phyloP scores from a whole-genome alignment of 345 rosid genomes.

The Populus euphratica region DNA sequence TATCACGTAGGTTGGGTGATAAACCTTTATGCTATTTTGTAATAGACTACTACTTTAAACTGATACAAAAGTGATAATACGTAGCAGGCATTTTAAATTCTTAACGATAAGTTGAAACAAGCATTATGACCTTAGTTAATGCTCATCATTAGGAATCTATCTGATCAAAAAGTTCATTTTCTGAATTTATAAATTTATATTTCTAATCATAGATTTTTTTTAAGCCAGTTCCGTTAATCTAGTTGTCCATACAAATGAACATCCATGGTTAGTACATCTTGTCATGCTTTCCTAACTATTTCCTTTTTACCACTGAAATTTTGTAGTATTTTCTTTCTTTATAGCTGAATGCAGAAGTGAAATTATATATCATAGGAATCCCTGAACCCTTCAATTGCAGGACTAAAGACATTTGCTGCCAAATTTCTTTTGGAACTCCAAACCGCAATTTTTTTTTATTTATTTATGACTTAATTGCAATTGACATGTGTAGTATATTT shows the following conservation, averaged over 20 bases:
- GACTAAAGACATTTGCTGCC: neutral
- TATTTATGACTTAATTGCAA: neutral
- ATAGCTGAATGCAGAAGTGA: neutral
- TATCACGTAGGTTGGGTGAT: no score
- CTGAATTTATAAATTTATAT: neutral
- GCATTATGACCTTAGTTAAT: neutral
- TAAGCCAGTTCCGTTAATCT: no score
- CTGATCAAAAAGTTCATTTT: neutral
- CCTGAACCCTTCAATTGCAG: neutral
- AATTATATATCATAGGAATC: neutral
- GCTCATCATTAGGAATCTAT: neutral
- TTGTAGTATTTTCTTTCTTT: no score
- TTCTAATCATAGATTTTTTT: no score
- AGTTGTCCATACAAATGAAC: no score
- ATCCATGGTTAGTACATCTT: no score
- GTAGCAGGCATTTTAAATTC: neutral
- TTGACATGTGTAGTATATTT: constrained; percentile 51
- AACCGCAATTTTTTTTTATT: neutral
- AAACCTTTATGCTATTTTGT: neutral
- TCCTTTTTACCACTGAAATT: no score
- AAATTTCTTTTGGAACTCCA: neutral
- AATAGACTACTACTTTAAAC: neutral
- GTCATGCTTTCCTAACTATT: no score
- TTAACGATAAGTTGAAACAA: neutral
- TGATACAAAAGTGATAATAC: no score